A percentile compares a stretch with the other conserved stretches of the same genome.
These are phyloP conservation scores for Fraxinus anomala DNA, from an alignment of 257 asterid genomes.

Conservation along the genomic window DNA sequence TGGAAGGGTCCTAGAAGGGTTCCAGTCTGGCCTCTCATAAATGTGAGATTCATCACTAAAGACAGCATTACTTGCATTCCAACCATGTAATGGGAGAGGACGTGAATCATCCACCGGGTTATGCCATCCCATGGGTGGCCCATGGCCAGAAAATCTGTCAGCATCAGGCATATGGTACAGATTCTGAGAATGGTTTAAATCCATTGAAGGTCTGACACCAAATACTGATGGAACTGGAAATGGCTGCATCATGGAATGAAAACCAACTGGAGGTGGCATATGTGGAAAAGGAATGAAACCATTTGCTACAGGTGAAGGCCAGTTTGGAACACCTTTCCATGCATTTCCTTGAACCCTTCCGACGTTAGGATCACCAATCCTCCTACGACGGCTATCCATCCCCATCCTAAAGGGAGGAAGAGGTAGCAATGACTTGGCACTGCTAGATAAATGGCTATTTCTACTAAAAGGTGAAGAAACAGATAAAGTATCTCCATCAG, in stretches of 20 bases:
- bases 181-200: slow-evolving; percentile 60
- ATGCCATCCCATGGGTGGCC: slow-evolving; percentile 81
- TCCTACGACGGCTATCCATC: slow-evolving; percentile 72
- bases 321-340: slow-evolving; percentile 88
- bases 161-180: slow-evolving; percentile 80
- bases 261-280: slow-evolving; percentile 71
- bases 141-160: slow-evolving; percentile 78
- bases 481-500: slow-evolving; percentile 61
- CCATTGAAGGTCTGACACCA: slow-evolving; percentile 81
- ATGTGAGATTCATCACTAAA: slow-evolving; percentile 71
- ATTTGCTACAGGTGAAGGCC: slow-evolving; percentile 86
- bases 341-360: slow-evolving; percentile 79
- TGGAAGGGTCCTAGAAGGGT: slow-evolving; percentile 52
- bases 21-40: slow-evolving; percentile 87
- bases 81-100: slow-evolving; percentile 61
- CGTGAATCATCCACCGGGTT: slow-evolving; percentile 65
- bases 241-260: slow-evolving; percentile 81
- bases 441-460: slow-evolving; percentile 54
- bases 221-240: slow-evolving; percentile 73
- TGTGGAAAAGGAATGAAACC: slow-evolving; percentile 95
- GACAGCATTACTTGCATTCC: slow-evolving; percentile 69
- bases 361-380: slow-evolving; percentile 67
- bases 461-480: slow-evolving; percentile 81
- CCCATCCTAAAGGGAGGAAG: slow-evolving; percentile 63
- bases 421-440: slow-evolving; percentile 66